These are phyloP conservation scores for Puccinellia tenuiflora DNA, from an alignment of 176 grass and related monocot species.

Conservation along the genomic window DNA sequence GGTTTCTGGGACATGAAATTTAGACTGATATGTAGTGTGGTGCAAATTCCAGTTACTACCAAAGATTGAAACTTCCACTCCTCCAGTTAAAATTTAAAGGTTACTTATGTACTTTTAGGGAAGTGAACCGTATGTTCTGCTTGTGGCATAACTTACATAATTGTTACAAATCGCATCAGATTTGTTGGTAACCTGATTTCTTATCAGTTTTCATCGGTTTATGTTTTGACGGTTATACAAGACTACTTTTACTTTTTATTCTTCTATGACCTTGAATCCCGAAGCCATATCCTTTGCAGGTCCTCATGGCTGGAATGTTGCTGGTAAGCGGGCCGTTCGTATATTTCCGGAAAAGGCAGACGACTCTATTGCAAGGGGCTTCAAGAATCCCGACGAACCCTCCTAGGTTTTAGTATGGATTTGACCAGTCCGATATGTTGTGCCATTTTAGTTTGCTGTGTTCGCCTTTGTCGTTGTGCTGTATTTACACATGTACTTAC, in stretches of 20 bases:
- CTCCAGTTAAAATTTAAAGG: not conserved
- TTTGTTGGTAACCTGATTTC: not conserved
- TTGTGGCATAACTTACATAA: too few species aligned
- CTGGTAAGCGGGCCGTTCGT: slow-evolving; percentile 74
- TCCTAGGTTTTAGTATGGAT: slow-evolving; percentile 56
- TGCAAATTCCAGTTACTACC: not conserved
- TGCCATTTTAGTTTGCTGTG: slow-evolving; percentile 5
- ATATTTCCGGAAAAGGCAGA: slow-evolving; percentile 53
- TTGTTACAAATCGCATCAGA: not conserved
- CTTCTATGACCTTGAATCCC: not conserved
- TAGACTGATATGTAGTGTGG: not conserved
- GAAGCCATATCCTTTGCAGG: slow-evolving; percentile 35
- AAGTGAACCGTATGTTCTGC: not conserved
- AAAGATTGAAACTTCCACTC: not conserved
- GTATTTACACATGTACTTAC: slow-evolving; percentile 27
- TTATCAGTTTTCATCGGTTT: not conserved
- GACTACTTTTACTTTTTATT: not conserved
- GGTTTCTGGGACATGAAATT: not conserved
- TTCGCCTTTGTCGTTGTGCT: not conserved
- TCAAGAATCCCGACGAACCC: slow-evolving; percentile 61
- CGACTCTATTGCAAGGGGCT: slow-evolving; percentile 50
- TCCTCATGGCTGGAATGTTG: slow-evolving; percentile 74
- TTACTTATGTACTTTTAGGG: not conserved
- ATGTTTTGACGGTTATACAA: not conserved
- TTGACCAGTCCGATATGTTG: not conserved